These are phyloP conservation scores for Darksidea phi DNA, from an alignment of 495 filamentous ascomycete genomes.

Conservation along the genomic window DNA sequence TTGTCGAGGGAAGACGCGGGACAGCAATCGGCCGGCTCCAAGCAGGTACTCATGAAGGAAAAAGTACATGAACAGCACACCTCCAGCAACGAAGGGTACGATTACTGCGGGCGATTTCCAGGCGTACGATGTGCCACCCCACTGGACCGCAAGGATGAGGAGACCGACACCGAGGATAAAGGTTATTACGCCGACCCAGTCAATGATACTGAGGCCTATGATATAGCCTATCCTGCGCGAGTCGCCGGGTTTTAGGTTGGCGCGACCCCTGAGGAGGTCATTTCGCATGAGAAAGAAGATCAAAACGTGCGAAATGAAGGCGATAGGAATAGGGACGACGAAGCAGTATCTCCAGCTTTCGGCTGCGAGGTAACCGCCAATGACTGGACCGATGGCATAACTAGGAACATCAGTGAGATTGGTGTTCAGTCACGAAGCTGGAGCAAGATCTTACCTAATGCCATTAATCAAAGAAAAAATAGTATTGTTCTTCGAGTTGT, in stretches of 20 bases:
- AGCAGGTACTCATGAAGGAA: conserved; percentile 57
- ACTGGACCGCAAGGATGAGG: conserved; percentile 57
- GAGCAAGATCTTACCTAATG: conserved; percentile 44
- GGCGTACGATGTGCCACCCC: conserved; percentile 57
- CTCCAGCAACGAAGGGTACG: conserved; percentile 53
- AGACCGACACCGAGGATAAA: conserved; percentile 60
- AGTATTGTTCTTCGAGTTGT: conserved; percentile 59
- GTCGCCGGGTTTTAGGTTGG: neutral
- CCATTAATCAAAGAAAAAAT: conserved; percentile 54
- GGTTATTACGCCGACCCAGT: conserved; percentile 55
- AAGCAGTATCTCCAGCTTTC: conserved; percentile 61
- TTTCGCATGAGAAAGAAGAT: conserved; percentile 48
- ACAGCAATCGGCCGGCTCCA: conserved; percentile 47
- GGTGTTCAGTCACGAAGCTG: neutral
- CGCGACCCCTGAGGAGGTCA: conserved; percentile 41
- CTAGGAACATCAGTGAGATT: neutral
- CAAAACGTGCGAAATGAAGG: conserved; percentile 42
- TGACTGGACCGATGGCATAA: conserved; percentile 52
- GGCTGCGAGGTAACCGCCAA: conserved; percentile 50
- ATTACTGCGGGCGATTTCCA: conserved; percentile 55
- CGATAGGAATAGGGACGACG: conserved; percentile 55
- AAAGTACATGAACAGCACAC: conserved; percentile 49
- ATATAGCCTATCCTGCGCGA: conserved; percentile 31
- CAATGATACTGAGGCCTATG: conserved; percentile 51
- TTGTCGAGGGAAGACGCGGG: conserved; percentile 49